Evolutionary conservation across 495 filamentous ascomycete genomes (phyloP), one percentile per base, ranked within the genome.

Genomic region (Lasiosphaeria ovina): DNA sequence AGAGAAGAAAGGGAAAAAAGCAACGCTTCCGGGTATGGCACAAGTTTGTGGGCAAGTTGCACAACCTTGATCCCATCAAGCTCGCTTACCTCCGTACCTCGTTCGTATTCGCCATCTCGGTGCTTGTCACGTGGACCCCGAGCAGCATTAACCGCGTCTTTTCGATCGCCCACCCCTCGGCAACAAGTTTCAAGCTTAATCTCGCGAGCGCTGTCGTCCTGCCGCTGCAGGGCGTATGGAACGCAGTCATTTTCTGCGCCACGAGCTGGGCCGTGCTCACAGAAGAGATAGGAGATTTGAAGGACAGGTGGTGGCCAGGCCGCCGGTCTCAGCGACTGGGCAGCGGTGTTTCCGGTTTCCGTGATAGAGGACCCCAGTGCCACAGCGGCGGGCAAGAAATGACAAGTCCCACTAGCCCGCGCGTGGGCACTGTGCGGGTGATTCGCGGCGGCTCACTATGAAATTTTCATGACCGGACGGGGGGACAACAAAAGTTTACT

Each of bases 221-320:
- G n/a, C 91, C 91, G 0, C 72, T 92, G 0, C 91, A 95, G 68
- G 91, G 91, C 10, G 86, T 93, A 56, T 93, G 90, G 88, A 96
- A 94, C 66, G 83, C 86, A 31, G 72, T 92, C 24, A 90, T 95
- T 50, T 95, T 92, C 71, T 77, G 87, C 48, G 83, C 83, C 5
- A 90, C 89, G 2, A 81, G 68, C 35, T 77, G 74, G 78, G 16
- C 24, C 0, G 57, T 71, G 4, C 53, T 80, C 17, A 64, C 59
- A 11, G 66, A 71, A 11, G 77, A 80, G 56, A 35, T 55, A 0
- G 31, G 33, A 2, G 57, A 49, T 6, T 35, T 60, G 4, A 40
- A 12, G 47, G 16, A n/a, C 0, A 3, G 55, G 14, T 45, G 9
- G 36, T 47, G 10, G n/a, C 12, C 51, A 6, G 49, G 50, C 35